Conservation (phyloP, 1,139 yeast genomes). For the Diutina rugosa region DNA sequence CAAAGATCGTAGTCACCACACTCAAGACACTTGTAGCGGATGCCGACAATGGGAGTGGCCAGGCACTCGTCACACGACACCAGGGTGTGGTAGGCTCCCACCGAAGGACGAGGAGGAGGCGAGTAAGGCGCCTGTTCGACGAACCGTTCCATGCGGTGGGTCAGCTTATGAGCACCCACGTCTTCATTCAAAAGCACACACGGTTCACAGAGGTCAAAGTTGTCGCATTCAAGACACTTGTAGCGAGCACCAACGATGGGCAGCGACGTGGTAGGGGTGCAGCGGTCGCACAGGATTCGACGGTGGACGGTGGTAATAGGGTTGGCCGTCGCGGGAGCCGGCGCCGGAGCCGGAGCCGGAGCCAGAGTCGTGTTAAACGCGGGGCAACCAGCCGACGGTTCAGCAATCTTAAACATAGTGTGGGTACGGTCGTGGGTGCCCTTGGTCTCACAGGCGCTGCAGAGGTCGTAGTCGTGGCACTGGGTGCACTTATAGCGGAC, state of each 20-base stretch:
- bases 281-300: conserved; percentile 27
- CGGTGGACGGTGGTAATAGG: conserved; percentile 6
- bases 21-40: conserved; percentile 39
- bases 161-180: background rate
- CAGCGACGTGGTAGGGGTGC: conserved; percentile 16
- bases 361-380: background rate
- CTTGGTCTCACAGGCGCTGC: background rate
- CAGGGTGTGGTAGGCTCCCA: background rate
- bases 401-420: conserved; percentile 12
- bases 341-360: conserved; percentile 4
- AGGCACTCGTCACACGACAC: background rate
- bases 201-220: conserved; percentile 42
- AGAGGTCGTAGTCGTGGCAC: conserved; percentile 2
- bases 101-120: background rate
- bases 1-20: conserved; percentile 50
- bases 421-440: background rate
- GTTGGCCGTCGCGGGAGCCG: conserved; percentile 8
- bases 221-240: conserved; percentile 39
- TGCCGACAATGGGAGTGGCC: conserved; percentile 24
- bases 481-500: conserved; percentile 1
- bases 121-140: background rate
- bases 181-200: conserved; percentile 14
- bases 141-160: background rate
- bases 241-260: conserved; percentile 37
- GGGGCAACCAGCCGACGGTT: conserved; percentile 8